A percentile compares a stretch with the other conserved stretches of the same genome.
These are phyloP conservation scores for Myriosclerotinia duriaeana DNA, from an alignment of 2,329 filamentous ascomycete genomes.

Conservation along the genomic window DNA sequence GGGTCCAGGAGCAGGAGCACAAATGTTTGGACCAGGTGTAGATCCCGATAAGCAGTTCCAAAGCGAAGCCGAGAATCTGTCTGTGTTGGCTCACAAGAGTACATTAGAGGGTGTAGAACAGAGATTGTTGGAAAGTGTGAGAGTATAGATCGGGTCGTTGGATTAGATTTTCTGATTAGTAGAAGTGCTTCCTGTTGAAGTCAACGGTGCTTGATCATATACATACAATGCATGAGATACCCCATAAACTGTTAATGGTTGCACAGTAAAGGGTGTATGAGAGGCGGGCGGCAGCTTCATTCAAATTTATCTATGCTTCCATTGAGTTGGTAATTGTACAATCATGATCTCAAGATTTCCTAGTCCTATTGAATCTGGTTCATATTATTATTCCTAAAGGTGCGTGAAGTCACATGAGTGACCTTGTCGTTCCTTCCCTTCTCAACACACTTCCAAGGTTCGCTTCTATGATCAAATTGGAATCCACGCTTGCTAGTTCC, in stretches of 20 bases:
- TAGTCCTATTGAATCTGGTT: background rate
- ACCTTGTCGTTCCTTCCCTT: background rate
- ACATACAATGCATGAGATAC: background rate
- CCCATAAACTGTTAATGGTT: background rate
- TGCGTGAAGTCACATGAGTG: conserved; percentile 1
- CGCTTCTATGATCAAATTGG: background rate
- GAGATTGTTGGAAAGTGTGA: conserved; percentile 62
- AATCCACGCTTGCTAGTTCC: background rate
- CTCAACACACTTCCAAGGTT: background rate
- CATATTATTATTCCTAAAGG: background rate
- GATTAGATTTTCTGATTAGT: conserved; percentile 4
- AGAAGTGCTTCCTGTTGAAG: conserved; percentile 11
- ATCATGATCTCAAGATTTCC: background rate
- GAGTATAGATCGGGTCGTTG: conserved; percentile 25
- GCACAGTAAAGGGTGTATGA: background rate
- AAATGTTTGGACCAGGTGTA: conserved; percentile 88
- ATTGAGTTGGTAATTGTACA: background rate
- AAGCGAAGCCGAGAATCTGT: conserved; percentile 90
- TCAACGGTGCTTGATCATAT: background rate
- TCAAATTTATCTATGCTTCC: background rate
- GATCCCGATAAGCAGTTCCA: conserved; percentile 95
- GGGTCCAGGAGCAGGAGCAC: conserved; percentile 59
- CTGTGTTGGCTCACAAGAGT: conserved; percentile 90
- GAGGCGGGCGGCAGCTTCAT: background rate
- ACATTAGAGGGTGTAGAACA: conserved; percentile 87